A percentile compares a stretch with the other conserved stretches of the same genome.
Evolutionary conservation across 169 alveolate genomes (phyloP).

Genomic region (Plasmodium inui): DNA sequence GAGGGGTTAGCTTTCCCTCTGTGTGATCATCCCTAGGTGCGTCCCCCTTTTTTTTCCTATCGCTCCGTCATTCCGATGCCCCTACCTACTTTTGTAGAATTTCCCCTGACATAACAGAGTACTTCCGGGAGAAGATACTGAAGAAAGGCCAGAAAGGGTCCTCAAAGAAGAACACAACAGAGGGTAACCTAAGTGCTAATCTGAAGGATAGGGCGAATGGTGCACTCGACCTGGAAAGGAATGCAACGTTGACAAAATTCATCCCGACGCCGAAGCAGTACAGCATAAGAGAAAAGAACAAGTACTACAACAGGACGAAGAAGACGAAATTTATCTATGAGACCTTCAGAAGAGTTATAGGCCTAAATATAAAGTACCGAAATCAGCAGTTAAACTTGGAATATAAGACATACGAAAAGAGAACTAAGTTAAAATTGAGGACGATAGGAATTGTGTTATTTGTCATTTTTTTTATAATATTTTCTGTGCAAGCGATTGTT

Average conservation of each 20-base stretch:
- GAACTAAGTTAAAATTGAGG: slow-evolving; percentile 47
- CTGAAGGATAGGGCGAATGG: background rate
- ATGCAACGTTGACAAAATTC: slow-evolving; percentile 7
- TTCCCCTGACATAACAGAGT: slow-evolving; percentile 38
- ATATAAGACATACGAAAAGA: slow-evolving; percentile 72
- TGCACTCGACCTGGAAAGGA: background rate
- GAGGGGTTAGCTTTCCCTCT: background rate
- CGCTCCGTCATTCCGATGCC: background rate
- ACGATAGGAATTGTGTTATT: slow-evolving; percentile 28
- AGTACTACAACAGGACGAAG: slow-evolving; percentile 7
- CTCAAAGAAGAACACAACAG: background rate
- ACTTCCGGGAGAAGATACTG: slow-evolving; percentile 1
- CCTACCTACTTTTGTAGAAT: slow-evolving; percentile 17
- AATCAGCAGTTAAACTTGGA: slow-evolving; percentile 75
- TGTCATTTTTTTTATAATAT: slow-evolving; percentile 20
- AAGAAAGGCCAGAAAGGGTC: background rate
- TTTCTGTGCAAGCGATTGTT: slow-evolving; percentile 5
- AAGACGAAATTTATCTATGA: slow-evolving; percentile 27
- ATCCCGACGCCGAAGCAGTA: slow-evolving; percentile 46
- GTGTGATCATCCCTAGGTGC: background rate
- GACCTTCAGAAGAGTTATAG: slow-evolving; percentile 23
- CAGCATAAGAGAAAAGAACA: slow-evolving; percentile 37
- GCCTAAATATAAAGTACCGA: slow-evolving; percentile 44
- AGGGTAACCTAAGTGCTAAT: background rate
- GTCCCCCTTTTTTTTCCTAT: background rate